Base-by-base conservation (phyloP, 257 asterid genomes). In the Solanum clarkiae region DNA sequence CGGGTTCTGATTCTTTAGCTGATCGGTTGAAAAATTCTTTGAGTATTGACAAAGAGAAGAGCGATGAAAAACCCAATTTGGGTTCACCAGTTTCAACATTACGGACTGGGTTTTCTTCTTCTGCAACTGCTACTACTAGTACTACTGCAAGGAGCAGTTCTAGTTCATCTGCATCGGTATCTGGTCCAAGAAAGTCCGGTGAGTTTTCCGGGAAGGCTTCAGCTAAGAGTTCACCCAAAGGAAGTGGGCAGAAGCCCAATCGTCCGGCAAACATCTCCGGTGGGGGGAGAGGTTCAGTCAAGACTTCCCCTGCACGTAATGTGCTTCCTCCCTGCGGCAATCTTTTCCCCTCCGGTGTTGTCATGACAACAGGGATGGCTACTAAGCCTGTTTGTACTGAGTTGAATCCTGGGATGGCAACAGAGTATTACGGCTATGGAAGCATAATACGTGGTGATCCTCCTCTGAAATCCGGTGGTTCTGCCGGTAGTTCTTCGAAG, bases 331-430 rank as follows among this genome's bases (percentile, higher is more conserved):
- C 92, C 26, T 6, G 47, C 68, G 97, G 97, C 26, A 93, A 93
- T 87, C 91, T 93, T 84, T 93, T 93, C 89, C 95, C 93, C 47
- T 88, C 97, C 0, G 96, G 97, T 74, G 86, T 91, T 90, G 40
- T 90, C 47, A 7, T 91, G 83, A 93, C 88, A 71, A 84, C 94
- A 24, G 94, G 94, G 8, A 91, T 91, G 94, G 90, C 93, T 20
- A 85, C 84, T 60, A 83, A 90, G 84, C 77, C 94, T 0, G 45
- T 88, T 11, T 92, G 90, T 82, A 84, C 93, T 51, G 94, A 91
- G 18, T 88, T 90, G 24, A 72, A 10, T 59, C n/a, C 11, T 59
- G 29, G 22, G 29, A 59, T 59, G 66, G 80, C 66, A 15, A 24
- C 69, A 13, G 81, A 56, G 29, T 90, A 91, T 88, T 93, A 94